Percentiles rank a stretch among this genome's conserved stretches.
Evolutionary conservation across 2,329 filamentous ascomycete species (phyloP).

Genomic region (Ramularia collo-cygni): DNA sequence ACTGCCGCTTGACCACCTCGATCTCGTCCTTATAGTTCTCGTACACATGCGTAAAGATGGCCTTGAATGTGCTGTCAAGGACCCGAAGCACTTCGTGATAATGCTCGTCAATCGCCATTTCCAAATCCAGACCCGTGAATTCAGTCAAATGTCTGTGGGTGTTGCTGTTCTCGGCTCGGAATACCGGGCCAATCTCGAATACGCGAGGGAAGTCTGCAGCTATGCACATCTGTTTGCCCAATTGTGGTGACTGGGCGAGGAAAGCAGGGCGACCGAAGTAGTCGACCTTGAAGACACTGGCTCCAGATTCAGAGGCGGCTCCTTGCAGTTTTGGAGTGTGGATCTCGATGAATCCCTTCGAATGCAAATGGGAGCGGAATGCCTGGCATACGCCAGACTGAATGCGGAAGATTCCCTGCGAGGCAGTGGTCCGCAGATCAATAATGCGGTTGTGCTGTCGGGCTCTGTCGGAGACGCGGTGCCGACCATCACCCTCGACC

Average conservation of each 20-base stretch:
- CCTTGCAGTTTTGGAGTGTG: slow-evolving; percentile 90
- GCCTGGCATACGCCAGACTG: slow-evolving; percentile 72
- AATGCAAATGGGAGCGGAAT: slow-evolving; percentile 70
- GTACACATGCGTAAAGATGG: slow-evolving; percentile 67
- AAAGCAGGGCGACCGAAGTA: slow-evolving; percentile 87
- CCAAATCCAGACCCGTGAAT: slow-evolving; percentile 85
- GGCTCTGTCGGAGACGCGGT: slow-evolving; percentile 63
- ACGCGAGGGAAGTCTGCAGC: slow-evolving; percentile 83
- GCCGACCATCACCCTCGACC: slow-evolving; percentile 49
- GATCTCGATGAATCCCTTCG: slow-evolving; percentile 79
- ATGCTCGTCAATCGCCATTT: slow-evolving; percentile 84
- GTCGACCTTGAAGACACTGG: slow-evolving; percentile 84
- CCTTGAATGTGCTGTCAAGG: slow-evolving; percentile 74
- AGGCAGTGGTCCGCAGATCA: slow-evolving; percentile 76
- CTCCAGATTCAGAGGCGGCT: slow-evolving; percentile 81
- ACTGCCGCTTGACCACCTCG: slow-evolving; percentile 71
- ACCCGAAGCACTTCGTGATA: slow-evolving; percentile 80
- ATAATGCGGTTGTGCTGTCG: slow-evolving; percentile 73
- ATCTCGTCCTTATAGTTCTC: slow-evolving; percentile 64
- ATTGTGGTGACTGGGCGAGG: slow-evolving; percentile 82
- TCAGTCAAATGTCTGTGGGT: slow-evolving; percentile 91
- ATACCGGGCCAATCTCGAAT: slow-evolving; percentile 84
- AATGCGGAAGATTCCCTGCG: slow-evolving; percentile 81
- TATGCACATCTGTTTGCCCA: slow-evolving; percentile 90
- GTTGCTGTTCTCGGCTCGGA: slow-evolving; percentile 92